Conservation (phyloP, 768 basidiomycete species). For the Suillus placidus region DNA sequence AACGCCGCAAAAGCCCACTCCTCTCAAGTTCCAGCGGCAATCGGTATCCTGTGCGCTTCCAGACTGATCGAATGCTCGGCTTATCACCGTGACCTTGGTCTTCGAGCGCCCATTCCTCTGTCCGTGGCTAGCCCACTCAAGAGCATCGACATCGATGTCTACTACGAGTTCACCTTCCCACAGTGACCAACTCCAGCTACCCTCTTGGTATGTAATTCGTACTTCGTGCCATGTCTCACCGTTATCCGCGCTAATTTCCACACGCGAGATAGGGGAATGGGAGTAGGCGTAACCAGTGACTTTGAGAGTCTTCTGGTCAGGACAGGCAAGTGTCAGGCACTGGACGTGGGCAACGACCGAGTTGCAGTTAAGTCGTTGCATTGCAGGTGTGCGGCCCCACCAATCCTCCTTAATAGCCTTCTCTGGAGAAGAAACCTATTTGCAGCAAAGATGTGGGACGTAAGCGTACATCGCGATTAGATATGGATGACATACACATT, state of each 20-base stretch:
- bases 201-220: slow-evolving; percentile 58
- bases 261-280: slow-evolving; percentile 45
- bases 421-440: slow-evolving; percentile 28
- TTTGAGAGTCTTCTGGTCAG: slow-evolving; percentile 27
- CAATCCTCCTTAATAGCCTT: slow-evolving; percentile 29
- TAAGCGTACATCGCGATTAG: neutral
- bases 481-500: slow-evolving; percentile 35
- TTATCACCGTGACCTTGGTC: slow-evolving; percentile 32
- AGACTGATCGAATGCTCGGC: slow-evolving; percentile 54
- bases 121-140: slow-evolving; percentile 5
- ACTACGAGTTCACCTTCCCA: slow-evolving; percentile 59
- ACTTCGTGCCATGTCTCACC: slow-evolving; percentile 55
- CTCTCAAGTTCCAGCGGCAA: slow-evolving; percentile 66
- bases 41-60: slow-evolving; percentile 53
- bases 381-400: slow-evolving; percentile 61
- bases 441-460: neutral
- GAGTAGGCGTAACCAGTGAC: slow-evolving; percentile 63
- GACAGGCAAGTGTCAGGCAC: slow-evolving; percentile 14
- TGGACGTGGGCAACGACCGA: slow-evolving; percentile 50
- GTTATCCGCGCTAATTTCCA: slow-evolving; percentile 56
- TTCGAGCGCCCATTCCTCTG: slow-evolving; percentile 19
- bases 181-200: slow-evolving; percentile 74
- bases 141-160: slow-evolving; percentile 24
- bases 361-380: slow-evolving; percentile 63
- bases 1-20: slow-evolving; percentile 49